Percentiles rank a stretch among this genome's conserved stretches.
These are phyloP conservation scores for Oenanthe javanica DNA, from an alignment of 140 eudicot genomes.

Conservation along the genomic window DNA sequence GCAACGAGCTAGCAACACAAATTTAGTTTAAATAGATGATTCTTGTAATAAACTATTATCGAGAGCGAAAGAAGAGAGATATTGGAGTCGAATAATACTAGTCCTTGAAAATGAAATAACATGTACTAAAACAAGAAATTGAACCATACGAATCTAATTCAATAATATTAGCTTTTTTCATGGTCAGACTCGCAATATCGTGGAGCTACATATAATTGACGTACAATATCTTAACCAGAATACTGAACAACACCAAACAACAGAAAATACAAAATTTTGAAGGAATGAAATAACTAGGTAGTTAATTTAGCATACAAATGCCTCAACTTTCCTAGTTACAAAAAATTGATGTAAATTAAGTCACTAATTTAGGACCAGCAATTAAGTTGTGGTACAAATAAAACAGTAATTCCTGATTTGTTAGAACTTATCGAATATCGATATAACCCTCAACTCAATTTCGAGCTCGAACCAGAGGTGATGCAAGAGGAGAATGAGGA, in stretches of 20 bases:
- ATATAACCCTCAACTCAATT: not conserved
- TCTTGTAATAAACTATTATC: no score
- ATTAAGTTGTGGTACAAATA: not conserved
- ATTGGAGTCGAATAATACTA: not conserved
- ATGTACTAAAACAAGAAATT: no score
- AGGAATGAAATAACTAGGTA: not conserved
- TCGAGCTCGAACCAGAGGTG: conserved; percentile 9
- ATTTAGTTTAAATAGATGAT: no score
- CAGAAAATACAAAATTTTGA: not conserved
- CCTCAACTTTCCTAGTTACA: conserved; percentile 2
- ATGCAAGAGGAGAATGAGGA: conserved; percentile 1
- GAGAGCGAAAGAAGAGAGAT: not conserved
- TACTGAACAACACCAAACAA: not conserved
- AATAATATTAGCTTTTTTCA: not conserved
- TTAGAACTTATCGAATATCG: not conserved
- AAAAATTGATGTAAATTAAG: not conserved
- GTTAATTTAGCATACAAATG: not conserved
- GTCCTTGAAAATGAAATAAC: no score
- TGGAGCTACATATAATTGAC: not conserved
- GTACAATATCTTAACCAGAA: not conserved
- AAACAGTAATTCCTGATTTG: not conserved
- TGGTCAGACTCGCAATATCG: not conserved
- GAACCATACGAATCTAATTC: no score
- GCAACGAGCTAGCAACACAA: not conserved
- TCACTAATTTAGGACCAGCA: not conserved